Percentiles rank a stretch among this genome's conserved stretches.
Conservation (phyloP, 2,329 filamentous ascomycete genomes). For the Coniochaeta sp. region DNA sequence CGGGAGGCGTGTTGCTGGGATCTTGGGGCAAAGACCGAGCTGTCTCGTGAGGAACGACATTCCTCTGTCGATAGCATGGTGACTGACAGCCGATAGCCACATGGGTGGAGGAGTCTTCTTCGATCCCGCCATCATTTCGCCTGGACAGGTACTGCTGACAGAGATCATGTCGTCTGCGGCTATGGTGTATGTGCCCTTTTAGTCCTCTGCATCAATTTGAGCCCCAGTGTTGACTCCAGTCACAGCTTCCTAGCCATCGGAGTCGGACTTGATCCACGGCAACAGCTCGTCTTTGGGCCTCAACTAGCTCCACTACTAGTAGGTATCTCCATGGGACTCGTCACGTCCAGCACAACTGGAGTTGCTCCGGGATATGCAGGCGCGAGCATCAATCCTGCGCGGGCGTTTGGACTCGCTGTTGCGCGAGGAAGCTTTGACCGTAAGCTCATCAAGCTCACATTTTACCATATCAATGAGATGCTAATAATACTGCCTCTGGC, state of each 20-base stretch:
- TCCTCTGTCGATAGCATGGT: not conserved
- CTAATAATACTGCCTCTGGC: slow-evolving; percentile 3
- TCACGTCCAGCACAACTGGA: slow-evolving; percentile 28
- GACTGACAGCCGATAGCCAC: slow-evolving; percentile 2
- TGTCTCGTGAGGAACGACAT: slow-evolving; percentile 4
- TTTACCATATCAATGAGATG: slow-evolving; percentile 9
- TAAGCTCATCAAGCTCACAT: slow-evolving; percentile 8
- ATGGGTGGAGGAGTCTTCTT: slow-evolving; percentile 21
- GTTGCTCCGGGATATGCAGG: slow-evolving; percentile 31
- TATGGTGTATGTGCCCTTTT: slow-evolving; percentile 24
- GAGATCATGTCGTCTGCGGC: slow-evolving; percentile 36
- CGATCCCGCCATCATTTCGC: slow-evolving; percentile 16
- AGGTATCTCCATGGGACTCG: slow-evolving; percentile 27
- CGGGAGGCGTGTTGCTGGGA: slow-evolving; percentile 31
- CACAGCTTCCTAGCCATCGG: slow-evolving; percentile 35
- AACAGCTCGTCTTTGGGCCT: slow-evolving; percentile 39
- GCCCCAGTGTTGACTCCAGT: not conserved
- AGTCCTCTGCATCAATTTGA: not conserved
- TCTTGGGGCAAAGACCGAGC: slow-evolving; percentile 21
- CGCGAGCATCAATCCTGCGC: slow-evolving; percentile 34
- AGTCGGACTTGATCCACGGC: slow-evolving; percentile 44
- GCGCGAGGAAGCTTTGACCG: slow-evolving; percentile 16
- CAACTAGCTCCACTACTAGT: slow-evolving; percentile 40
- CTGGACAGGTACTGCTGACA: slow-evolving; percentile 34
- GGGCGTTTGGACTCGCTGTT: slow-evolving; percentile 35